phyloP scores from a whole-genome alignment of 495 filamentous ascomycete species.

The Penicillium bovifimosum region DNA sequence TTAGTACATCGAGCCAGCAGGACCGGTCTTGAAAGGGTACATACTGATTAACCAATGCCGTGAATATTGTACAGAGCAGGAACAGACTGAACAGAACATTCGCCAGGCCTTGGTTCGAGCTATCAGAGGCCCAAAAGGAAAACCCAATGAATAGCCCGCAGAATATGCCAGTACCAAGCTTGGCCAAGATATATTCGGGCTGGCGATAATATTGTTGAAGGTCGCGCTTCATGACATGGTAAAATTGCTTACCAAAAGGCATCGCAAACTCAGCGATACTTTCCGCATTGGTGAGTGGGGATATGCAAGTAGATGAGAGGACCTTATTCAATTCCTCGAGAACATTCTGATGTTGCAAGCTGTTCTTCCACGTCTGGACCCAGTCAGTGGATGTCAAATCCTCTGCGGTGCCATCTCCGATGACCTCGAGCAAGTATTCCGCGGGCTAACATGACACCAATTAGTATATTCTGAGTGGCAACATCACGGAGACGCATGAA shows the following conservation, averaged over 20 bases:
- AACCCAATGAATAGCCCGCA: constrained; percentile 14
- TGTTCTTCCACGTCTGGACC: constrained; percentile 68
- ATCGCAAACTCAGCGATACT: constrained; percentile 44
- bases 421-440: constrained; percentile 89
- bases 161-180: background rate
- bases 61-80: constrained; percentile 6
- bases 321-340: constrained; percentile 54
- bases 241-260: constrained; percentile 24
- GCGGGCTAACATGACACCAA: constrained; percentile 48
- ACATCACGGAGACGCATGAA: too few species aligned
- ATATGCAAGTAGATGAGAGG: constrained; percentile 51
- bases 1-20: background rate
- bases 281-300: background rate
- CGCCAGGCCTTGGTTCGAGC: constrained; percentile 10
- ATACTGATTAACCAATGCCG: constrained; percentile 3
- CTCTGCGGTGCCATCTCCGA: constrained; percentile 42
- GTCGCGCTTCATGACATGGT: background rate
- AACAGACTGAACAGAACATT: constrained; percentile 12
- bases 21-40: background rate
- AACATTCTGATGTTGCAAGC: constrained; percentile 58
- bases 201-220: constrained; percentile 1
- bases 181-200: background rate
- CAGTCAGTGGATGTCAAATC: constrained; percentile 79
- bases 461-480: constrained; percentile 12
- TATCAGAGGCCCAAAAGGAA: constrained; percentile 16